A percentile compares a stretch with the other conserved stretches of the same genome.
Conservation (phyloP, 805 yeast genomes). For the Metschnikowia kunwiensis region DNA sequence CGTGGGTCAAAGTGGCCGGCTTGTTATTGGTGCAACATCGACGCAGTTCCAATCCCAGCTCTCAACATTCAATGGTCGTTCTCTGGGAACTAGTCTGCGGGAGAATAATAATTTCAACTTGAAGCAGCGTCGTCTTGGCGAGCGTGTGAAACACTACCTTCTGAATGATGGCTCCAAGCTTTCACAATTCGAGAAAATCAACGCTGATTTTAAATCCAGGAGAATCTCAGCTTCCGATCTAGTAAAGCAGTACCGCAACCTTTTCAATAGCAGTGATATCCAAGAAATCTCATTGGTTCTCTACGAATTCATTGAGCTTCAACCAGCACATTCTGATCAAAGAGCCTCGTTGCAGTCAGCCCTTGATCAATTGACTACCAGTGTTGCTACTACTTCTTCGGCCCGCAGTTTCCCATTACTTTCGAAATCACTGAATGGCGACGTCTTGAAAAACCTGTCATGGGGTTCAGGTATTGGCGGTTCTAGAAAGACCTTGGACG, state of each 20-base stretch:
- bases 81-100: constrained; percentile 17
- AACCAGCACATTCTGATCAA: constrained; percentile 45
- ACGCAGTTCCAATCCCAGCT: constrained; percentile 56
- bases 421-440: constrained; percentile 21
- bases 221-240: constrained; percentile 49
- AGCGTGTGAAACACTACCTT: constrained; percentile 79
- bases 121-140: constrained; percentile 66
- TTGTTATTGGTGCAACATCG: constrained; percentile 37
- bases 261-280: constrained; percentile 42
- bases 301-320: constrained; percentile 58
- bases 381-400: constrained; percentile 14
- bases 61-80: constrained; percentile 48
- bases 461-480: constrained; percentile 25
- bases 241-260: constrained; percentile 38
- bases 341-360: constrained; percentile 35
- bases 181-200: constrained; percentile 47
- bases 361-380: constrained; percentile 18
- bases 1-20: constrained; percentile 42
- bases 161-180: constrained; percentile 49
- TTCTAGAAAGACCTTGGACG: constrained; percentile 16
- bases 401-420: constrained; percentile 46
- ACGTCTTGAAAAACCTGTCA: constrained; percentile 16
- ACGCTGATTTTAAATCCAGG: constrained; percentile 45
- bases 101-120: constrained; percentile 43
- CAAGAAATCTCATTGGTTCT: constrained; percentile 58